A percentile compares a stretch with the other conserved stretches of the same genome.
Conservation (phyloP, 1,284 basidiomycete species). For the Heterobasidion occidentale region DNA sequence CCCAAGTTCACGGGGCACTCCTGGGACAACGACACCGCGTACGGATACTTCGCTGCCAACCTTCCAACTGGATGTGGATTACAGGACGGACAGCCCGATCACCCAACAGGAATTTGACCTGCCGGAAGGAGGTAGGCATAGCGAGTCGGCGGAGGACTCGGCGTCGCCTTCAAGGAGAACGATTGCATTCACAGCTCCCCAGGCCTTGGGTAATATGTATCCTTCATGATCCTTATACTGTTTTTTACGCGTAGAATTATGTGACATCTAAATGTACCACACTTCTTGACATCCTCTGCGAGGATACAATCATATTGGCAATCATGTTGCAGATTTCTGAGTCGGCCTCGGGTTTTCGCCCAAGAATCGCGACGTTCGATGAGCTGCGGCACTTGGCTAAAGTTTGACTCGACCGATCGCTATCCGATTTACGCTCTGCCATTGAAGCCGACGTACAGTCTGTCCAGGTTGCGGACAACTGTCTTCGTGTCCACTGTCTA, state of each 20-base stretch:
- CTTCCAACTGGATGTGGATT: conserved; percentile 10
- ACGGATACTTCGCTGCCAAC: conserved; percentile 12
- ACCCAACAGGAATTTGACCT: conserved; percentile 8
- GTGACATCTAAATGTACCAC: too few relatives aligned
- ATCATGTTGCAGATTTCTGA: too few relatives aligned
- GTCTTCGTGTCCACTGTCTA: background rate
- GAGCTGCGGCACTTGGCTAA: too few relatives aligned
- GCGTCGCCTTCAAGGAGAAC: conserved; percentile 2
- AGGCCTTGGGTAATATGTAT: conserved; percentile 1
- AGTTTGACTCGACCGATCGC: too few relatives aligned
- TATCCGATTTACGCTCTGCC: too few relatives aligned
- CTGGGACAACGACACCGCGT: conserved; percentile 16
- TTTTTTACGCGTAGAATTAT: background rate
- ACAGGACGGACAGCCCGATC: conserved; percentile 8
- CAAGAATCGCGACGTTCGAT: too few relatives aligned
- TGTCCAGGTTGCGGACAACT: background rate
- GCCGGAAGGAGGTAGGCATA: background rate
- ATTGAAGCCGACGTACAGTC: too few relatives aligned
- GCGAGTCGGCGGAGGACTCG: conserved; percentile 5
- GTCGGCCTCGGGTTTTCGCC: too few relatives aligned
- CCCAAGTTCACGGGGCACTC: conserved; percentile 5
- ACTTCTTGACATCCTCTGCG: too few relatives aligned
- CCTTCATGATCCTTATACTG: background rate
- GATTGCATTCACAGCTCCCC: conserved; percentile 4
- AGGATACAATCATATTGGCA: too few relatives aligned